phyloP scores from a whole-genome alignment of 2,329 filamentous ascomycete species.

The Ceratocystis alfenasii region DNA sequence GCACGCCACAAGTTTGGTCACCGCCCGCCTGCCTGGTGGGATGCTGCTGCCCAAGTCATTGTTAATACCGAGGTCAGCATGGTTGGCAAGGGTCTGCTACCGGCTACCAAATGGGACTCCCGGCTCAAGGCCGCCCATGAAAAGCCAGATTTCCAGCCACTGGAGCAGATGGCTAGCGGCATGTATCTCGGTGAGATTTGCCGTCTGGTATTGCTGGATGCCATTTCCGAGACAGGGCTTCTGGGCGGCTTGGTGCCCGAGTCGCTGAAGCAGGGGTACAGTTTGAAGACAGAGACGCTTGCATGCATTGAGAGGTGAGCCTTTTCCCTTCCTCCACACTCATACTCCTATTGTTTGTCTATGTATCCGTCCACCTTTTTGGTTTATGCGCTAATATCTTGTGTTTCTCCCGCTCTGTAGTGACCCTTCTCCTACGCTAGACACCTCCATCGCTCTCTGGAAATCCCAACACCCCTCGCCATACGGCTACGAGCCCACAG shows the following conservation, averaged over 20 bases:
- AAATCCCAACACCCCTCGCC: constrained; percentile 30
- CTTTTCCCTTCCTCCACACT: background rate
- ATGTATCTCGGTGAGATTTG: constrained; percentile 56
- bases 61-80: constrained; percentile 57
- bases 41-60: constrained; percentile 48
- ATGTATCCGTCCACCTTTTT: background rate
- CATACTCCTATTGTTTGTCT: background rate
- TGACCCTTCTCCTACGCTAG: constrained; percentile 1
- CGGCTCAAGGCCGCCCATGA: constrained; percentile 41
- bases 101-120: constrained; percentile 50
- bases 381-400: background rate
- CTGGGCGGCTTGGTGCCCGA: constrained; percentile 46
- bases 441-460: constrained; percentile 1
- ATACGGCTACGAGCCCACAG: constrained; percentile 29
- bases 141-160: constrained; percentile 47
- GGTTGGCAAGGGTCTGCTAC: constrained; percentile 49
- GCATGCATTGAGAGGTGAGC: constrained; percentile 47
- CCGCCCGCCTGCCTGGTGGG: constrained; percentile 45
- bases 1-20: constrained; percentile 44
- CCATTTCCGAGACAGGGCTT: constrained; percentile 41
- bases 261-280: constrained; percentile 42
- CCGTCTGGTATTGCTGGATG: constrained; percentile 46
- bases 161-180: constrained; percentile 52
- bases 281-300: constrained; percentile 49
- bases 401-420: constrained; percentile 24